Conservation (phyloP, 108 stramenopile genomes). For the Bacterosira constricta region DNA sequence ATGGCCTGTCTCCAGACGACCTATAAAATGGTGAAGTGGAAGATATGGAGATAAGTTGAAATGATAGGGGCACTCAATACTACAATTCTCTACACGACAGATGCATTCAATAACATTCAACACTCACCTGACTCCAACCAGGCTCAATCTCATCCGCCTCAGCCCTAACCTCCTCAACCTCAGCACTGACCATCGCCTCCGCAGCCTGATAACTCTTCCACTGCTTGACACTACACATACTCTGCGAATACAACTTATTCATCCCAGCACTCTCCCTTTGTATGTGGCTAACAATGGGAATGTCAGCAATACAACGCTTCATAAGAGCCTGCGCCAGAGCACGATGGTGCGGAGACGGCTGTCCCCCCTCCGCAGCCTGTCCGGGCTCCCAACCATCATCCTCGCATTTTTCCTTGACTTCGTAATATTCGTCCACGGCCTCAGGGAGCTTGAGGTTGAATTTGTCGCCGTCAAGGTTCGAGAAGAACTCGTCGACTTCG, state of each 20-base stretch:
- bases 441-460: conserved; percentile 89
- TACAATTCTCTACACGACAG: not conserved
- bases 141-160: conserved; percentile 93
- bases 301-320: conserved; percentile 92
- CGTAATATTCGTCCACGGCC: conserved; percentile 87
- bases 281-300: conserved; percentile 89
- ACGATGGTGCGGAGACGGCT: conserved; percentile 57
- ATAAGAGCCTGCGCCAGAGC: conserved; percentile 87
- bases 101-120: not conserved
- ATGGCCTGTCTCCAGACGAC: conserved; percentile 93
- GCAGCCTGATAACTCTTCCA: conserved; percentile 88
- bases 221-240: conserved; percentile 91
- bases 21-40: conserved; percentile 26
- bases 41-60: not conserved
- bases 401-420: conserved; percentile 74
- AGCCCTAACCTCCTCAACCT: conserved; percentile 90
- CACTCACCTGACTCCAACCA: conserved; percentile 83
- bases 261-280: conserved; percentile 91
- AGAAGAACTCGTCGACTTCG: conserved; percentile 79
- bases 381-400: conserved; percentile 83
- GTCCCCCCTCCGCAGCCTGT: conserved; percentile 28
- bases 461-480: conserved; percentile 84
- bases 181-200: conserved; percentile 81
- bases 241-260: conserved; percentile 89
- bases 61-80: not conserved